These are phyloP conservation scores for Diaporthe sp. DNA, from an alignment of 2,329 filamentous ascomycete genomes.

Conservation along the genomic window DNA sequence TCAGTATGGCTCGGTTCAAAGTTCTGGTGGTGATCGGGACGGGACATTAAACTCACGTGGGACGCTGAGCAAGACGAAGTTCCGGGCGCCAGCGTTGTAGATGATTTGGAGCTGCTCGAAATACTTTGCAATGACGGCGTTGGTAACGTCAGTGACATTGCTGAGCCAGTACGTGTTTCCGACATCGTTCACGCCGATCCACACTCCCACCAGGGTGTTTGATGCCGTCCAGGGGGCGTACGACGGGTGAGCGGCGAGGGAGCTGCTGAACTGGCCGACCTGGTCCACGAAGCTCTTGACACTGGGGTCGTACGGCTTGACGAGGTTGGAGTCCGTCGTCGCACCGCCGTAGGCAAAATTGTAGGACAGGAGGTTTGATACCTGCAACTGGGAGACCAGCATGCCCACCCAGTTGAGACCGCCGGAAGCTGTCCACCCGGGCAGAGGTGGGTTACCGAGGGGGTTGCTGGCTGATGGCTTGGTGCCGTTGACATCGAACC, in stretches of 20 bases:
- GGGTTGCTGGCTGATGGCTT: conserved; percentile 69
- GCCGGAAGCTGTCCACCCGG: conserved; percentile 61
- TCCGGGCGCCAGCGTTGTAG: conserved; percentile 66
- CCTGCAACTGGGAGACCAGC: conserved; percentile 58
- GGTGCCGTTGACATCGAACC: conserved; percentile 64
- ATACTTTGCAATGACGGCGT: conserved; percentile 59
- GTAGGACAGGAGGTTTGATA: conserved; percentile 59
- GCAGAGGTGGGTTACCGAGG: conserved; percentile 71
- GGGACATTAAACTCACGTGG: conserved; percentile 55
- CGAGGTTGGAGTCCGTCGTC: conserved; percentile 62
- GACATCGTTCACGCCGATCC: conserved; percentile 61
- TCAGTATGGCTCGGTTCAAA: not conserved
- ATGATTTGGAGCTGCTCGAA: conserved; percentile 59
- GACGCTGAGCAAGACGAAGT: conserved; percentile 72
- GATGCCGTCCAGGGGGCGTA: conserved; percentile 58
- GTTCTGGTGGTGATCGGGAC: fast-evolving
- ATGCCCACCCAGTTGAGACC: conserved; percentile 65
- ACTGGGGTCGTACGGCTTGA: conserved; percentile 61
- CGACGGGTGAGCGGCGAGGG: conserved; percentile 51
- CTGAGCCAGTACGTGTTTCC: conserved; percentile 60
- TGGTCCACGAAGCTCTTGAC: conserved; percentile 68
- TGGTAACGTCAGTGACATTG: conserved; percentile 51
- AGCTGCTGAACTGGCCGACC: conserved; percentile 56
- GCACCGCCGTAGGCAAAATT: conserved; percentile 67
- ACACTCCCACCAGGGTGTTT: conserved; percentile 64